A percentile compares a stretch with the other conserved stretches of the same genome.
Evolutionary conservation across 306 rosid genomes (phyloP).

Genomic region (Parietaria judaica): DNA sequence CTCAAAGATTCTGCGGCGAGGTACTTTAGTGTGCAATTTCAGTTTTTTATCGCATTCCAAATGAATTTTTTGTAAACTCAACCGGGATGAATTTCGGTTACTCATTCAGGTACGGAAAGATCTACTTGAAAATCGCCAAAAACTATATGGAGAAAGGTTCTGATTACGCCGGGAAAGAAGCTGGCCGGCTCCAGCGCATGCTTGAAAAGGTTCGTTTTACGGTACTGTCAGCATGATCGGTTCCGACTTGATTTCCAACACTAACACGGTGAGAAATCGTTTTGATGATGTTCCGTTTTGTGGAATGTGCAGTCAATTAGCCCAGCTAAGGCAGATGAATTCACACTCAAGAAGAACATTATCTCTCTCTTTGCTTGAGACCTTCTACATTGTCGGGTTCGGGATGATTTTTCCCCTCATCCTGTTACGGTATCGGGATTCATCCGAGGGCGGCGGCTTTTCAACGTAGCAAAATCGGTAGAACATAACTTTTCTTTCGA

Average conservation of each 20-base stretch:
- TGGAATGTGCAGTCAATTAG: slow-evolving; percentile 53
- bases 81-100: neutral
- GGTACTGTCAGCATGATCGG: no score
- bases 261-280: no score
- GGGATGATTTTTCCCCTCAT: slow-evolving; percentile 5
- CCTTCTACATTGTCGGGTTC: neutral
- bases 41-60: no score
- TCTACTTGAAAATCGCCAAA: slow-evolving; percentile 62
- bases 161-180: slow-evolving; percentile 60
- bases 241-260: no score
- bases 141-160: slow-evolving; percentile 60
- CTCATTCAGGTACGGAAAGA: slow-evolving; percentile 48
- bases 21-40: slow-evolving; percentile 20
- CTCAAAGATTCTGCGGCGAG: slow-evolving; percentile 63
- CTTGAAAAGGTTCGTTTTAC: slow-evolving; percentile 47
- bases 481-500: neutral
- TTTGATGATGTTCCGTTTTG: neutral
- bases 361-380: slow-evolving; percentile 49
- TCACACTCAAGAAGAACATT: slow-evolving; percentile 74
- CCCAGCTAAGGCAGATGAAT: slow-evolving; percentile 77
- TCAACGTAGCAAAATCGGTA: neutral
- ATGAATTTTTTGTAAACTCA: neutral
- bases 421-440: neutral
- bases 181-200: slow-evolving; percentile 59
- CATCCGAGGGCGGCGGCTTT: neutral